These are phyloP conservation scores for Podospora pseudoanserina DNA, from an alignment of 495 filamentous ascomycete genomes.

Conservation along the genomic window DNA sequence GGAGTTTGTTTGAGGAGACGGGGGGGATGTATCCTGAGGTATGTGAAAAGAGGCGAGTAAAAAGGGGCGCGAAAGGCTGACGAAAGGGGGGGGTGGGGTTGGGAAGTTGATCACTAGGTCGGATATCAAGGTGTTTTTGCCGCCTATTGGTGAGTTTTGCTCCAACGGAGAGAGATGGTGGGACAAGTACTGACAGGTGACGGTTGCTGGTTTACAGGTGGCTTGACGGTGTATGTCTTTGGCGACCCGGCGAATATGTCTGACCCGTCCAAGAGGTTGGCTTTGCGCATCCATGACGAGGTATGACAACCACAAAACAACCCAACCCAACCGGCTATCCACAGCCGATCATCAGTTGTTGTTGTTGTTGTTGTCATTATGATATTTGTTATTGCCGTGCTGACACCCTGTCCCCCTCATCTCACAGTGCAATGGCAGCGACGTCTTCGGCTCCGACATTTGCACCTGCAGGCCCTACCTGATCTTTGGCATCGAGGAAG, in stretches of 20 bases:
- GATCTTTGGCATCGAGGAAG: slow-evolving; percentile 94
- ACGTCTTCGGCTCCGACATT: slow-evolving; percentile 98
- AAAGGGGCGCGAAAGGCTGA: not conserved
- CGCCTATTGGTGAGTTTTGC: slow-evolving; percentile 65
- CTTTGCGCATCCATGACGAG: slow-evolving; percentile 93
- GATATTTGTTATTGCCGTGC: not conserved
- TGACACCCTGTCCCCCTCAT: not conserved
- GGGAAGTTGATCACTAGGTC: slow-evolving; percentile 74
- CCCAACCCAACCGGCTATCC: not conserved
- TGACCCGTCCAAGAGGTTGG: slow-evolving; percentile 76
- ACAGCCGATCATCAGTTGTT: not conserved
- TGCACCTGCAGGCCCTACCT: slow-evolving; percentile 97
- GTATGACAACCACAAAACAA: slow-evolving; percentile 24
- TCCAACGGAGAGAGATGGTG: not conserved
- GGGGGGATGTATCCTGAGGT: slow-evolving; percentile 85
- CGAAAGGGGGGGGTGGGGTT: not conserved
- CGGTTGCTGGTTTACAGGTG: slow-evolving; percentile 50
- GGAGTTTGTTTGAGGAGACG: slow-evolving; percentile 89
- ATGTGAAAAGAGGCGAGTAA: not conserved
- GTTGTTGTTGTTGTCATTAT: slow-evolving; percentile 9
- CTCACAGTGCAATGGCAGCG: slow-evolving; percentile 79
- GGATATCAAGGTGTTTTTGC: slow-evolving; percentile 94
- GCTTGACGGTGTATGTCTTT: slow-evolving; percentile 95
- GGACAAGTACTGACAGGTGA: not conserved
- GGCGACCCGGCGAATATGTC: slow-evolving; percentile 91